Conservation (phyloP, 2,329 filamentous ascomycete species). For the Ilyonectria mors-panacis region DNA sequence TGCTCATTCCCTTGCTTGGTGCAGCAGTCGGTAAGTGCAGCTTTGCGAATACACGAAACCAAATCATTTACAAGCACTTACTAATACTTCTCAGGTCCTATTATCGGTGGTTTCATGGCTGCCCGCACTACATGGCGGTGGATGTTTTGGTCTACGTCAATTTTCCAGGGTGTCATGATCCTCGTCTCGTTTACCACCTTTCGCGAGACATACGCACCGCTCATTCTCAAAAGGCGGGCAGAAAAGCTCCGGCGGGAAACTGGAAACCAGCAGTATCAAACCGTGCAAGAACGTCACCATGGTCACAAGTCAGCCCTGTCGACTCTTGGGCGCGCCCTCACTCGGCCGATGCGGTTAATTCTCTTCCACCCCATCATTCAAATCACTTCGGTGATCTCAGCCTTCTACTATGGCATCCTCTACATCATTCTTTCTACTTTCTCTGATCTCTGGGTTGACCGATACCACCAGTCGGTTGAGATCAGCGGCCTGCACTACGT, state of each 20-base stretch:
- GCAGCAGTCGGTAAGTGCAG: constrained; percentile 52
- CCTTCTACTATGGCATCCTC: constrained; percentile 73
- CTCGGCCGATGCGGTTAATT: constrained; percentile 70
- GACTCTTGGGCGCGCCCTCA: constrained; percentile 55
- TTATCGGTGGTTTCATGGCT: constrained; percentile 58
- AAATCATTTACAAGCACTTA: not conserved
- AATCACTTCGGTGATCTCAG: constrained; percentile 67
- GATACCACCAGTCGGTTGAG: constrained; percentile 70
- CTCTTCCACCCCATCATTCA: constrained; percentile 73
- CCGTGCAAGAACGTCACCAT: constrained; percentile 56
- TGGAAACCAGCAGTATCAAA: constrained; percentile 49
- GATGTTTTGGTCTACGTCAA: constrained; percentile 62
- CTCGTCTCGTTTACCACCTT: constrained; percentile 52
- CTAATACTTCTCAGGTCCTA: constrained; percentile 47
- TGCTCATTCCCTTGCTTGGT: constrained; percentile 58
- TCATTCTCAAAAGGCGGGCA: constrained; percentile 54
- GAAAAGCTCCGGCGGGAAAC: constrained; percentile 51
- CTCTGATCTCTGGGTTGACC: constrained; percentile 67
- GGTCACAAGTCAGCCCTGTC: constrained; percentile 45
- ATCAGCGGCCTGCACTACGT: constrained; percentile 77
- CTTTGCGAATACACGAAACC: not conserved
- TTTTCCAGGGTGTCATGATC: constrained; percentile 57
- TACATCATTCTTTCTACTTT: constrained; percentile 77
- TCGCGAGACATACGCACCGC: constrained; percentile 56
- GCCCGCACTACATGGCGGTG: constrained; percentile 58